Evolutionary conservation across 495 filamentous ascomycete genomes (phyloP).

Genomic region (Lepidopterella palustris): DNA sequence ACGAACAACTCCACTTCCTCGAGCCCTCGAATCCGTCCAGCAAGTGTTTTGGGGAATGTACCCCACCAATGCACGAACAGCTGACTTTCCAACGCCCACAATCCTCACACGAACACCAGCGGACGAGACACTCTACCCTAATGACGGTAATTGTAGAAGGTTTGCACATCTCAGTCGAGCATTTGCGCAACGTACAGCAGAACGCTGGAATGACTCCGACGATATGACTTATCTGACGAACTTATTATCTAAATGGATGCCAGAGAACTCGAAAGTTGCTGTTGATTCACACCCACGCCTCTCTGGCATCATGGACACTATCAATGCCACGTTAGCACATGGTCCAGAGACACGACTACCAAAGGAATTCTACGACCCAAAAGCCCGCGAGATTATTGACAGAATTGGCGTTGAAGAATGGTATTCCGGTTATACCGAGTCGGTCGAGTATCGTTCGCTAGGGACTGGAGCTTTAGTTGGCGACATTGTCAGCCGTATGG

Average conservation of each 20-base stretch:
- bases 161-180: constrained; percentile 72
- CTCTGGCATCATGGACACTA: constrained; percentile 86
- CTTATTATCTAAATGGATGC: constrained; percentile 78
- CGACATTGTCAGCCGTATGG: constrained; percentile 80
- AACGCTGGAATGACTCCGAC: constrained; percentile 71
- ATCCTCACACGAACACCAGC: constrained; percentile 64
- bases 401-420: constrained; percentile 84
- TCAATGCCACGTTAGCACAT: constrained; percentile 84
- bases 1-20: constrained; percentile 74
- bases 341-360: constrained; percentile 72
- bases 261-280: constrained; percentile 57
- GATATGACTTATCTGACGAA: constrained; percentile 82
- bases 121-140: constrained; percentile 91
- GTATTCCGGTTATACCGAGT: constrained; percentile 82
- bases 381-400: constrained; percentile 63
- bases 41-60: constrained; percentile 89
- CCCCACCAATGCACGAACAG: constrained; percentile 58
- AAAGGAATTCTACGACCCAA: constrained; percentile 77
- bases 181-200: constrained; percentile 75
- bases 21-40: constrained; percentile 82
- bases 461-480: constrained; percentile 81
- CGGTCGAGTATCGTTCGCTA: constrained; percentile 72
- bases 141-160: constrained; percentile 75
- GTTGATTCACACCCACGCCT: constrained; percentile 81
- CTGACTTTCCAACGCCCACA: constrained; percentile 61